Evolutionary conservation across 495 filamentous ascomycete species (phyloP), one percentile per base, ranked within the genome.

Genomic region (Annulohypoxylon bovei): DNA sequence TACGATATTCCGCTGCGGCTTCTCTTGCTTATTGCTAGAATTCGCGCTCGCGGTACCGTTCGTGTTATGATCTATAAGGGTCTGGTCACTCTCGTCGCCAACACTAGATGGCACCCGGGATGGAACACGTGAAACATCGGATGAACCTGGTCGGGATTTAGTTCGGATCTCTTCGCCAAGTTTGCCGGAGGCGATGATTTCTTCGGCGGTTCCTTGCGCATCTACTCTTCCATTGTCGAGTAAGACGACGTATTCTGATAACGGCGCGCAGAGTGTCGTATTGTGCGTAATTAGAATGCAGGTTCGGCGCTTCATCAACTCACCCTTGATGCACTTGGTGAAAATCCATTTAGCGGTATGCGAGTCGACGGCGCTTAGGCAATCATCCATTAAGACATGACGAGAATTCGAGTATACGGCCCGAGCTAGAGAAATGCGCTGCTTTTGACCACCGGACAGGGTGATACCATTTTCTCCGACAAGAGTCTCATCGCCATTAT

Each of bases 311-410:
- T 87, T 77, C 95, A 99, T 98, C 63, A 99, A 79, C 3, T 93
- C 92, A 6, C 95, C 95, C 67, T 91, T 90, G 67, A 99, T 89
- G 58, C 93, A 94, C 73, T 97, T 89, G 68, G 90, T 91, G 80
- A 98, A 98, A 69, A 99, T 98, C 88, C 97, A 98, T 80, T 97
- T 97, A 8, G 94, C 95, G 0, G 95, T 98, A 73, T 99, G 95
- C 6, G 96, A 97, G 79, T 99, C 95, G n/a, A 99, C 95, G 16
- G 95, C 95, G 75, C 94, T 98, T 52, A 99, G 85, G 69, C 96
- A 97, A 79, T 99, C 95, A 76, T 99, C 95, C 30, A 99, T 82
- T 4, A 99, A 86, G 11, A 99, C 77, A 77, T 99, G 95, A 46
- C 89, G 88, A 14, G 94, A 95, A 78, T 91, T 93, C 65, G 92